These are phyloP conservation scores for Fomitopsis schrenkii DNA, from an alignment of 1,284 basidiomycete species.

Conservation along the genomic window DNA sequence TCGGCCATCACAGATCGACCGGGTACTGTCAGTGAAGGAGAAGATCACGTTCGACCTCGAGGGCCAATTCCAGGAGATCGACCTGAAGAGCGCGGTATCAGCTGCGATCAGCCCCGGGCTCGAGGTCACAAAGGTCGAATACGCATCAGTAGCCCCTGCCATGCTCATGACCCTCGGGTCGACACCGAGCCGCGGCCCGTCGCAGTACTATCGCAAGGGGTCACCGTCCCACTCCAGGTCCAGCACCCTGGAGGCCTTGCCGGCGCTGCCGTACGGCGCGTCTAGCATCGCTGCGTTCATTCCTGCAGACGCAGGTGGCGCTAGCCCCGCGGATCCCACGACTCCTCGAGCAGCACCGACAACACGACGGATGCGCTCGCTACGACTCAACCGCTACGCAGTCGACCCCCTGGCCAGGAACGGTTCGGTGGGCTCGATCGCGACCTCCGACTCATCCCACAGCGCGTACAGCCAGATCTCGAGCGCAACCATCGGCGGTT, in stretches of 20 bases:
- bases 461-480: slow-evolving; percentile 1
- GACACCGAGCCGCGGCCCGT: background rate
- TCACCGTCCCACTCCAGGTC: background rate
- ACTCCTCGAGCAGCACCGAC: background rate
- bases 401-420: background rate
- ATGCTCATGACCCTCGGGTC: slow-evolving; percentile 15
- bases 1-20: slow-evolving; percentile 20
- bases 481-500: background rate
- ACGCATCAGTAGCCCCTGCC: slow-evolving; percentile 10
- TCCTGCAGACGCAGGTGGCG: background rate
- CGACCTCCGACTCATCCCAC: background rate
- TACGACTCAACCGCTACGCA: slow-evolving; percentile 2
- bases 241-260: background rate
- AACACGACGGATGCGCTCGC: slow-evolving; percentile 3
- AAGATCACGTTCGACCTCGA: slow-evolving; percentile 11
- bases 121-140: slow-evolving; percentile 7
- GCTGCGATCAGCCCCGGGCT: slow-evolving; percentile 6
- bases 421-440: background rate
- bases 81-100: background rate
- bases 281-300: slow-evolving; percentile 1
- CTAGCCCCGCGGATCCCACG: slow-evolving; percentile 2
- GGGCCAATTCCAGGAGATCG: slow-evolving; percentile 1
- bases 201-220: background rate
- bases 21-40: slow-evolving; percentile 19
- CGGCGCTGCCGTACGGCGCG: slow-evolving; percentile 3